Base-by-base conservation (phyloP, 495 filamentous ascomycete species). In the Penicillium roqueforti region DNA sequence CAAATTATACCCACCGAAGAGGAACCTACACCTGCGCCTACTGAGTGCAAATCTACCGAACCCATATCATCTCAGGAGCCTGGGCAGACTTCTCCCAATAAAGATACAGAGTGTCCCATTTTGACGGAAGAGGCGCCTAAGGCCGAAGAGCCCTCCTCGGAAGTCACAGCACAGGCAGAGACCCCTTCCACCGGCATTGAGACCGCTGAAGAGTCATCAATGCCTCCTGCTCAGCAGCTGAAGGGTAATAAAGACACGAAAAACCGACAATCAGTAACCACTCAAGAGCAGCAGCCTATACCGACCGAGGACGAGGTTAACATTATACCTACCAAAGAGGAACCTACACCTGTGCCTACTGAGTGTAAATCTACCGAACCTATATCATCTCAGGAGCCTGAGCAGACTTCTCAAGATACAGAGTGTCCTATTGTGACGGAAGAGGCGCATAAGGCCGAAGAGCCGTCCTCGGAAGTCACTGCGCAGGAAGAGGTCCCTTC, bases 191-290 rank as follows among this genome's bases (percentile, higher is more conserved):
- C 29, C 0, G 13, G 14, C 6, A 16, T 20, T 6, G 39, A 52
- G 14, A 20, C 26, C 1, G 50, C 29, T 19, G 50, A 52, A 14
- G 39, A 43, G 11, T 20, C 28, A 4, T n/a, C 14, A 6, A 52
- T 52, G 50, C 44, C 50, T 14, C 26, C 50, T 34, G 50, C 50
- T 13, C 50, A 52, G 10, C 44, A 44, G 39, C 29, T 8, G 5
- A 52, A 52, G 39, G 50, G 40, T 29, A 52, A 52, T 39, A 52
- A 44, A 31, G 53, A 59, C 14, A 58, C 63, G 32, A 64, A 62
- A 48, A 49, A 60, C 43, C 53, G 38, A 8, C 47, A 54, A 32
- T 47, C 58, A 6, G 25, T 47, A n/a, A n/a, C n/a, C n/a, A n/a
- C n/a, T n/a, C n/a, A 29, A 29, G 28, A 29, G 3, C 8, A 29